Base-by-base conservation (phyloP, 306 rosid genomes). In the Albizia julibrissin region DNA sequence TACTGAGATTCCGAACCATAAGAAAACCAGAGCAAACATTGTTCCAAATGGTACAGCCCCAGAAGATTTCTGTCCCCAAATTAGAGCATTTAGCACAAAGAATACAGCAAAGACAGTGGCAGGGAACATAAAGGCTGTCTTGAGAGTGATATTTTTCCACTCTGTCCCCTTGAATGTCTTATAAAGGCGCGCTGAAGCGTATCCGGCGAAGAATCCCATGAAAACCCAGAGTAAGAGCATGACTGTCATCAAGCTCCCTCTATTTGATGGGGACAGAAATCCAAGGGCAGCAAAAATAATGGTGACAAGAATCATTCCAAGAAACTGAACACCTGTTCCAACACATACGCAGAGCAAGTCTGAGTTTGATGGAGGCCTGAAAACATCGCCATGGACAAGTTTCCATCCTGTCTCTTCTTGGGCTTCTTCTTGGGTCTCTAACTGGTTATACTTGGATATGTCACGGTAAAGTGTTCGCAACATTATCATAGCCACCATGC, bases 21-120 rank as follows among this genome's bases (percentile, higher is more conserved):
- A 84, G 79, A 88, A 82, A 49, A 91, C 96, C 62, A 91, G 88
- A 42, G 93, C 92, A 91, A 91, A 88, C 96, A 91, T 91, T 75
- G 96, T 91, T 76, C 96, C 96, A 10, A 91, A 91, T 31, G 96
- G 96, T 58, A 91, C 93, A 77, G 96, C 96, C 46, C 96, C 96
- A n/a, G 93, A 91, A 13, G 96, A 91, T 76, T 85, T 85, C 85
- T 91, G 85, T 4, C 92, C 96, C 96, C 96, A 89, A 69, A 91
- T 91, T 77, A 91, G 79, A 80, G 92, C 93, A 83, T 89, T 91
- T 88, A 91, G 76, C 68, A 91, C 81, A 29, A 91, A 91, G 87
- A 91, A 91, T 70, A 89, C 75, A 26, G 85, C 81, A 62, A 91
- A 91, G 71, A 80, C 78, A 26, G 79, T 68, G 54, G 87, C 96